Conservation (phyloP, 140 eudicot genomes). For the Erigeron philadelphicus region DNA sequence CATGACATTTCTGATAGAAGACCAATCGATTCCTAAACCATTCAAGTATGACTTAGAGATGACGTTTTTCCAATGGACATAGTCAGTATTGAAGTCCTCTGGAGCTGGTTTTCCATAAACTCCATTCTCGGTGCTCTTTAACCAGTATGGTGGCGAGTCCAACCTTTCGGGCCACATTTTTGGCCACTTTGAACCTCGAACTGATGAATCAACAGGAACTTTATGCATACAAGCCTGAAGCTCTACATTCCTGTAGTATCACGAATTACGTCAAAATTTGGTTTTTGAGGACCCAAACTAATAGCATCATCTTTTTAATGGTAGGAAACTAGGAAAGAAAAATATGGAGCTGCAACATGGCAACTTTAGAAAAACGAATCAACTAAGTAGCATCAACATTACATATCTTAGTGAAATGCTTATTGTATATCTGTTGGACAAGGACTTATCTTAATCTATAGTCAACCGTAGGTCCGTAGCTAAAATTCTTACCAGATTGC, state of each 20-base stretch:
- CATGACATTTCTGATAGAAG: constrained; percentile 48
- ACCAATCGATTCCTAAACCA: constrained; percentile 51
- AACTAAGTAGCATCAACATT: no score
- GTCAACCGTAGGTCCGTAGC: neutral
- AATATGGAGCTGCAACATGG: neutral
- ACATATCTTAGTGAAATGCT: no score
- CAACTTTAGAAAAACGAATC: neutral
- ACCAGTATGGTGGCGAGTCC: constrained; percentile 48
- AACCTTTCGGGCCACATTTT: constrained; percentile 45
- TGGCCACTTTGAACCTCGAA: constrained; percentile 50
- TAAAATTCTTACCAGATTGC: constrained; percentile 37
- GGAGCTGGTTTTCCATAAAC: constrained; percentile 53
- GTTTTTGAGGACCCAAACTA: neutral
- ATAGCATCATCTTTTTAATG: neutral
- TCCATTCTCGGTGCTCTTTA: constrained; percentile 33
- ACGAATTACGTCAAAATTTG: constrained; percentile 14
- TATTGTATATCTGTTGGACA: neutral
- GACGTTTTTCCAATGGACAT: constrained; percentile 45
- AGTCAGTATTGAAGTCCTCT: constrained; percentile 39
- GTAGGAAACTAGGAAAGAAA: neutral
- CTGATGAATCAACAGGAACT: constrained; percentile 36
- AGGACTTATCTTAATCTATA: constrained; percentile 7
- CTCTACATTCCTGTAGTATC: constrained; percentile 33
- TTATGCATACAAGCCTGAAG: constrained; percentile 52
- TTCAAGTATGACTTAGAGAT: constrained; percentile 40